Base-by-base conservation (phyloP, 495 filamentous ascomycete genomes). In the Lichina pygmaea region DNA sequence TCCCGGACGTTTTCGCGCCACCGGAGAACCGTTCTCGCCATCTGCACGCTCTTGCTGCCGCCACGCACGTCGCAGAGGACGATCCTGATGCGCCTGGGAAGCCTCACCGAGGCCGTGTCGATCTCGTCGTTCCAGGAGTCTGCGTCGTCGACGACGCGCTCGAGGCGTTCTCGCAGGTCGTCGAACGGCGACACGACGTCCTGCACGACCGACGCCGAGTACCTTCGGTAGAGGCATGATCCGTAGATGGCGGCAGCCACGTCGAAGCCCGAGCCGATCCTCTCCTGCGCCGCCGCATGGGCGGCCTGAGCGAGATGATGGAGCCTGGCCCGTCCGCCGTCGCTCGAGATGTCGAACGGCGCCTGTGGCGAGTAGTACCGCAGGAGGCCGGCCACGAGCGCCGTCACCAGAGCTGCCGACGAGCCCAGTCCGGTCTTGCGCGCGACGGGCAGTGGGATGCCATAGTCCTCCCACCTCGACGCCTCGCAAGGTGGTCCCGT, bases 361-460 rank as follows among this genome's bases (percentile, higher is more conserved):
- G 11, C 2, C 48, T 43, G 15, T 44, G 78, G 75, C 49, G 91
- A 72, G 58, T 86, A 86, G 56, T 86, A 75, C 16, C 73, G 67
- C 36, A 94, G 73, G 32, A 95, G 59, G 3, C 81, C 71, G 15
- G 77, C 82, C 8, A 82, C 82, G 41, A 95, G 71, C 33, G 86
- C 67, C n/a, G 89, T 95, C 37, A 93, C 86, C 33, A 97, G 67
- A 3, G 89, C 89, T 8, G 89, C 89, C 6, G 86, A 94, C 37
- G 89, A 95, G 44, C 89, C 89, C 34, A 97, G 73, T 7, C 89
- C 89, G 2, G 91, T 95, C 64, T 97, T 97, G 66, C 94, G 81
- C 11, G 91, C 86, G 52, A 72, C 66, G 39, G 62, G 55, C 8
- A 97, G 70, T 15, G 77, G 72, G 33, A 83, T 77, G 37, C 70